Evolutionary conservation across 495 filamentous ascomycete genomes (phyloP).

Genomic region (Xylaria castorea): DNA sequence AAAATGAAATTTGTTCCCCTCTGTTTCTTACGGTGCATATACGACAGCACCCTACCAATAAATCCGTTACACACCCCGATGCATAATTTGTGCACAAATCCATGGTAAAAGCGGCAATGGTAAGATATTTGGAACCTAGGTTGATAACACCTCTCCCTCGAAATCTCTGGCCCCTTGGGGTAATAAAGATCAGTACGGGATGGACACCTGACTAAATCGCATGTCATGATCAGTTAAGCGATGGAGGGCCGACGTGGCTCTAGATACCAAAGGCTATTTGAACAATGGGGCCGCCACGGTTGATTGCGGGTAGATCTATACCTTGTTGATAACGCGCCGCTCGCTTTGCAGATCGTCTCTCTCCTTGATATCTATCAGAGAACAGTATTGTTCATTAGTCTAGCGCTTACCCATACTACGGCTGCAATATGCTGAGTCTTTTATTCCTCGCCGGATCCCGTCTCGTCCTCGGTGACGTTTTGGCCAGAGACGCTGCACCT

Average conservation of each 20-base stretch:
- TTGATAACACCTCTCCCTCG: background rate
- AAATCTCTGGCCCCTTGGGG: background rate
- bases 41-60: background rate
- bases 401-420: background rate
- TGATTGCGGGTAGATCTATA: background rate
- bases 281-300: background rate
- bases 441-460: background rate
- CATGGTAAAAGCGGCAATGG: background rate
- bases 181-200: background rate
- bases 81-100: background rate
- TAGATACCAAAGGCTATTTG: background rate
- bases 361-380: background rate
- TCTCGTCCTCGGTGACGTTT: background rate
- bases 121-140: background rate
- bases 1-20: background rate
- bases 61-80: background rate
- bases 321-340: background rate
- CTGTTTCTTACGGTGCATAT: background rate
- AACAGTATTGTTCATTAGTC: background rate
- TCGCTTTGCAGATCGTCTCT: background rate
- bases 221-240: slow-evolving; percentile 16
- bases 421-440: background rate
- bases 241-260: slow-evolving; percentile 6
- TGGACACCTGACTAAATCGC: slow-evolving; percentile 20
- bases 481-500: background rate